Conservation (phyloP, 495 filamentous ascomycete genomes). For the Diplogelasinospora grovesii region DNA sequence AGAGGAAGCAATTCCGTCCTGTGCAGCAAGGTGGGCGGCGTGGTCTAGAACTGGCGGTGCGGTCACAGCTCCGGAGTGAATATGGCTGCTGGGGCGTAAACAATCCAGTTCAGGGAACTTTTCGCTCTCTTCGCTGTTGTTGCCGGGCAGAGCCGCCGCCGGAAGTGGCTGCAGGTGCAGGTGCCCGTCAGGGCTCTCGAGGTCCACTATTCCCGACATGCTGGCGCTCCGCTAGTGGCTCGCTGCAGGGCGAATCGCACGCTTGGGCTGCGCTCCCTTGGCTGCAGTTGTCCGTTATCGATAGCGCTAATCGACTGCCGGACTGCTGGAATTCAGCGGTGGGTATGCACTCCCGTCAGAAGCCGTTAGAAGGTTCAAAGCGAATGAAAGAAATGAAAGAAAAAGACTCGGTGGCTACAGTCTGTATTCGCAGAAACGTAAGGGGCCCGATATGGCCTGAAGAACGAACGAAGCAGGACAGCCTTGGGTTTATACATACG, state of each 20-base stretch:
- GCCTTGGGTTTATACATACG: too few relatives aligned
- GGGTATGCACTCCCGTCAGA: too few relatives aligned
- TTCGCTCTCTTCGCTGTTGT: slow-evolving; percentile 14
- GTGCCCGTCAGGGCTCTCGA: slow-evolving; percentile 14
- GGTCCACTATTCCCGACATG: slow-evolving; percentile 15
- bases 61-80: slow-evolving; percentile 3
- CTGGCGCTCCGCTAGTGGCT: slow-evolving; percentile 6
- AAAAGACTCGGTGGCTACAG: too few relatives aligned
- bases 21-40: slow-evolving; percentile 1
- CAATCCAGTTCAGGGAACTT: slow-evolving; percentile 26
- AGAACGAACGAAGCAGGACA: too few relatives aligned
- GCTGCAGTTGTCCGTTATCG: slow-evolving; percentile 9
- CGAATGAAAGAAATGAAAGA: too few relatives aligned
- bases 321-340: too few relatives aligned
- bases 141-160: slow-evolving; percentile 11
- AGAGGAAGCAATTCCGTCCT: not conserved
- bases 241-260: too few relatives aligned
- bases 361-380: too few relatives aligned
- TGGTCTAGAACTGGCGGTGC: slow-evolving; percentile 5
- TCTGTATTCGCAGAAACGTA: too few relatives aligned
- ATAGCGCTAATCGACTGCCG: too few relatives aligned
- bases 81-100: slow-evolving; percentile 20
- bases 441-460: too few relatives aligned
- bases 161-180: slow-evolving; percentile 11
- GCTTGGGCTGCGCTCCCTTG: too few relatives aligned